Percentiles rank a stretch among this genome's conserved stretches.
Evolutionary conservation across 1,284 basidiomycete genomes (phyloP).

Genomic region (Prillingera fragicola): DNA sequence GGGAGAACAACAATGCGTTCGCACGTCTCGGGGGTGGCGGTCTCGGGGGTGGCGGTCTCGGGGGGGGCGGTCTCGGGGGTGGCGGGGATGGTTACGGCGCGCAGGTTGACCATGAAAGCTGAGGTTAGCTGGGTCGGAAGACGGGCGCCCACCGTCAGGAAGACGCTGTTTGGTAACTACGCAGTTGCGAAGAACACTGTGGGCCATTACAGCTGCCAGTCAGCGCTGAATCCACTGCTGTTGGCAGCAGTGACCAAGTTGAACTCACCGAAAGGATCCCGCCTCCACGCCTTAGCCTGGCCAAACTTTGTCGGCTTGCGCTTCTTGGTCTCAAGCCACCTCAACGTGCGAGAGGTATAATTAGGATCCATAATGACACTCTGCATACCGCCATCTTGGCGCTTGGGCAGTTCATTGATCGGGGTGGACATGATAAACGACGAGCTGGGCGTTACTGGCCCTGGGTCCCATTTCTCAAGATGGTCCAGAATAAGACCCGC

Average conservation of each 20-base stretch:
- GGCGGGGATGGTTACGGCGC: not conserved
- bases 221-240: not conserved
- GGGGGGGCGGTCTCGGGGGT: not conserved
- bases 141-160: not conserved
- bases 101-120: constrained; percentile 21
- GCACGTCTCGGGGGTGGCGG: not conserved
- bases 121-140: not conserved
- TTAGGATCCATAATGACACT: too few species aligned
- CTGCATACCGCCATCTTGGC: too few species aligned
- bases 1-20: constrained; percentile 10
- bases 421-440: too few species aligned
- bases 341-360: too few species aligned
- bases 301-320: too few species aligned
- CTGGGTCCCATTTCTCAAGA: too few species aligned
- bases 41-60: not conserved
- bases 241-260: not conserved
- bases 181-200: constrained; percentile 12
- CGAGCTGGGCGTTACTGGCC: too few species aligned
- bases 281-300: constrained; percentile 1
- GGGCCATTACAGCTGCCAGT: constrained; percentile 10
- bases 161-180: constrained; percentile 1
- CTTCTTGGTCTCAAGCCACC: too few species aligned
- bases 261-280: constrained; percentile 1
- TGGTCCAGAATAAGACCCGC: too few species aligned
- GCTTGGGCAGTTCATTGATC: too few species aligned